phyloP scores from a whole-genome alignment of 2,329 filamentous ascomycete species.

The Teratosphaeria viscida region DNA sequence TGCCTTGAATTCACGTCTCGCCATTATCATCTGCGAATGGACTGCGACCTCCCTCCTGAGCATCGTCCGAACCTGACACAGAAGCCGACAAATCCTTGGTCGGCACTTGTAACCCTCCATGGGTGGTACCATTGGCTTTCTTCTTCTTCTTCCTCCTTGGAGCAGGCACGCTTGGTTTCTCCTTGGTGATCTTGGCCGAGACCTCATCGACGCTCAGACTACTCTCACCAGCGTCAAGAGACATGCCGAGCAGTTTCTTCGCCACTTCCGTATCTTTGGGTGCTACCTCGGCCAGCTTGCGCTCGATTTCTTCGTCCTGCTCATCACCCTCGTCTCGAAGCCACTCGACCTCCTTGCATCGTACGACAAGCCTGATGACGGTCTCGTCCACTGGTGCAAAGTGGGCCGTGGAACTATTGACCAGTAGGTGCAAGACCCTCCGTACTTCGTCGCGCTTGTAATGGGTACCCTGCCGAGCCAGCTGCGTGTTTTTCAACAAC shows the following conservation, averaged over 20 bases:
- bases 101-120: slow-evolving; percentile 2
- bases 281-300: slow-evolving; percentile 17
- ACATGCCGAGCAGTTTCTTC: slow-evolving; percentile 59
- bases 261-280: slow-evolving; percentile 23
- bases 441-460: slow-evolving; percentile 85
- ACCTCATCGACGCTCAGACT: slow-evolving; percentile 58
- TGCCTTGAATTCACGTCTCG: slow-evolving; percentile 1
- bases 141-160: slow-evolving; percentile 48
- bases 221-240: slow-evolving; percentile 59
- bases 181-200: slow-evolving; percentile 56
- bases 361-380: slow-evolving; percentile 63
- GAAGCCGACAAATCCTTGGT: slow-evolving; percentile 4
- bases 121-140: neutral
- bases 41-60: slow-evolving; percentile 4
- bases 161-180: slow-evolving; percentile 73
- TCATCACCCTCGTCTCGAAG: slow-evolving; percentile 25
- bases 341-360: slow-evolving; percentile 44
- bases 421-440: slow-evolving; percentile 61
- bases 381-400: slow-evolving; percentile 76
- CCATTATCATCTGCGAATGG: slow-evolving; percentile 10
- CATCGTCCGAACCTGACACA: slow-evolving; percentile 3
- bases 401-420: slow-evolving; percentile 41
- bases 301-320: slow-evolving; percentile 17
- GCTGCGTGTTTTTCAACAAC: slow-evolving; percentile 80
- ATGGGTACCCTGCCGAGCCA: slow-evolving; percentile 65